Percentiles rank a stretch among this genome's conserved stretches.
Conservation (phyloP, 1,139 yeast species). For the Kodamaea plutei region DNA sequence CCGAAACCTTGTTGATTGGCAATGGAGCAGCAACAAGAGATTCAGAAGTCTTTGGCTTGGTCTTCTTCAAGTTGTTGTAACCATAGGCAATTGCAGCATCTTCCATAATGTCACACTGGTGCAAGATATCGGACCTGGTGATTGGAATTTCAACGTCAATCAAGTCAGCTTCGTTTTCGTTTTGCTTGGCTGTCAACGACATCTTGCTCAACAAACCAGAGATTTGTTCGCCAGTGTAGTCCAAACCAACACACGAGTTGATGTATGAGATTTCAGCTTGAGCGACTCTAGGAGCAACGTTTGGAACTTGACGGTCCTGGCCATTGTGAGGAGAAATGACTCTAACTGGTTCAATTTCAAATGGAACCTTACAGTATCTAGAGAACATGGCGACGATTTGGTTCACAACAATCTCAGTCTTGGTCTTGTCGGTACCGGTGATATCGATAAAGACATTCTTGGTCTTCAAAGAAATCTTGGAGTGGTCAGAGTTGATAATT, state of each 20-base stretch:
- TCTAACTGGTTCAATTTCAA: conserved; percentile 84
- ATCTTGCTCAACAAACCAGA: conserved; percentile 67
- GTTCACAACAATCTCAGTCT: conserved; percentile 85
- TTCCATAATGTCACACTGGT: conserved; percentile 98
- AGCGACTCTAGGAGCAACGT: conserved; percentile 61
- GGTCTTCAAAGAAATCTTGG: conserved; percentile 83
- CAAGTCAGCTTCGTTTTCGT: conserved; percentile 44
- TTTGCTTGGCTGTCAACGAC: conserved; percentile 68
- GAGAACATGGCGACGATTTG: conserved; percentile 96
- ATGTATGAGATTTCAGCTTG: conserved; percentile 80
- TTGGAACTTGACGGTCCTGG: conserved; percentile 74
- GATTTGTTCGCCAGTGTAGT: conserved; percentile 66
- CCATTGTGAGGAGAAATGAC: conserved; percentile 80
- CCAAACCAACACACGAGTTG: conserved; percentile 86
- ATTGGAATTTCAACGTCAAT: conserved; percentile 79
- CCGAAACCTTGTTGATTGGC: conserved; percentile 87
- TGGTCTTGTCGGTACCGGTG: conserved; percentile 93
- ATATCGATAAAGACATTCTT: conserved; percentile 87
- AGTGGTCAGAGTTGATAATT: conserved; percentile 87
- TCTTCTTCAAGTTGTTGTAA: conserved; percentile 78
- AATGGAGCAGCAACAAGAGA: conserved; percentile 83
- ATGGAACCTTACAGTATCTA: conserved; percentile 72
- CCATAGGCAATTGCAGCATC: conserved; percentile 98
- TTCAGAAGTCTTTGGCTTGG: conserved; percentile 68
- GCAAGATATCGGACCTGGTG: conserved; percentile 93